These are phyloP conservation scores for Butyriboletus appendiculatus DNA, from an alignment of 1,284 basidiomycete species.

Conservation along the genomic window DNA sequence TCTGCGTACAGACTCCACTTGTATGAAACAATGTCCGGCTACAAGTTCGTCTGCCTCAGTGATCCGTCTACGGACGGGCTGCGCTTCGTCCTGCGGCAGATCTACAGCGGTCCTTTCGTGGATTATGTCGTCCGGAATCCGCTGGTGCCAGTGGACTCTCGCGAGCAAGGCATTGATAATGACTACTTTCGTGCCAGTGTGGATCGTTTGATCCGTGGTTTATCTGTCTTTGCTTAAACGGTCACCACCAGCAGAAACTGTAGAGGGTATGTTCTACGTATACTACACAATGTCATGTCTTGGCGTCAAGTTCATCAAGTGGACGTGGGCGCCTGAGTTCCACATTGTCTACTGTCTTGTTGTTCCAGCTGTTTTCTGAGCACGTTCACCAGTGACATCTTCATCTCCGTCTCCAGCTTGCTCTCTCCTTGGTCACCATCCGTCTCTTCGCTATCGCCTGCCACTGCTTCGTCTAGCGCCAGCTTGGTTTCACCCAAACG, in stretches of 20 bases:
- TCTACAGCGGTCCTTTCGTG: constrained; percentile 93
- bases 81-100: constrained; percentile 81
- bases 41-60: constrained; percentile 94
- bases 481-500: constrained; percentile 90
- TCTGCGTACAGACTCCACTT: constrained; percentile 93
- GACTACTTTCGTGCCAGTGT: constrained; percentile 86
- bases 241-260: constrained; percentile 1
- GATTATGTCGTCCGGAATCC: constrained; percentile 95
- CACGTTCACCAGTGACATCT: constrained; percentile 77
- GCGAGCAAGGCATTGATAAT: constrained; percentile 84
- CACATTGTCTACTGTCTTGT: constrained; percentile 21
- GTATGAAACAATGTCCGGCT: constrained; percentile 89
- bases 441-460: constrained; percentile 64
- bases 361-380: constrained; percentile 67
- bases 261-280: constrained; percentile 28
- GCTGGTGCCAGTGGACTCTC: constrained; percentile 79
- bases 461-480: constrained; percentile 89
- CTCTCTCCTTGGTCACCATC: constrained; percentile 57
- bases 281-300: constrained; percentile 19
- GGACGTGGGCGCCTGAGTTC: not conserved
- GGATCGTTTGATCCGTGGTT: constrained; percentile 73
- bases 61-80: constrained; percentile 84
- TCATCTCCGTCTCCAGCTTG: constrained; percentile 77
- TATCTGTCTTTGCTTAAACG: constrained; percentile 57
- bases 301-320: constrained; percentile 11